Evolutionary conservation across 1,284 basidiomycete species (phyloP).

Genomic region (Ceratobasidium sp.): DNA sequence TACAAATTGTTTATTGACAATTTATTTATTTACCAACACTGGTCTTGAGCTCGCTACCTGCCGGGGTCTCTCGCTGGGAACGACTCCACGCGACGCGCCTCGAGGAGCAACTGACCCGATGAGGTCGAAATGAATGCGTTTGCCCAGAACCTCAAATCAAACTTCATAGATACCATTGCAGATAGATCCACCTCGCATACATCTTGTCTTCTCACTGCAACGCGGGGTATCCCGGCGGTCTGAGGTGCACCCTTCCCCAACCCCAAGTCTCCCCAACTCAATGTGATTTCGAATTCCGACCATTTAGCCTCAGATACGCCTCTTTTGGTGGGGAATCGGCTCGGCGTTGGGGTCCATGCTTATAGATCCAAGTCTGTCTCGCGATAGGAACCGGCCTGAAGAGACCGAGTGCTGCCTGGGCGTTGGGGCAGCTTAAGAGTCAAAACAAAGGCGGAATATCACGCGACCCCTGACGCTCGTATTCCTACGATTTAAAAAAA

Average conservation of each 20-base stretch:
- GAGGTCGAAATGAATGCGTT: constrained; percentile 10
- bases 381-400: neutral
- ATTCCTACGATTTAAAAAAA: no score
- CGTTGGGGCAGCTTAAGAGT: no score
- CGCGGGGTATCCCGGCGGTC: constrained; percentile 13
- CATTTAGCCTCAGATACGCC: neutral
- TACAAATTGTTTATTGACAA: neutral
- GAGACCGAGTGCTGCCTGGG: no score
- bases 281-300: neutral
- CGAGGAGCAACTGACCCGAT: constrained; percentile 39
- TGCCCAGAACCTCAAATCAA: constrained; percentile 31
- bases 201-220: neutral
- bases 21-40: neutral
- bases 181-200: constrained; percentile 1
- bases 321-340: neutral
- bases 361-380: neutral
- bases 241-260: constrained; percentile 6
- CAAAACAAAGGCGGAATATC: no score
- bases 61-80: constrained; percentile 27
- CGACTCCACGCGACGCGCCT: constrained; percentile 35
- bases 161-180: constrained; percentile 2
- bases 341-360: neutral
- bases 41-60: no score
- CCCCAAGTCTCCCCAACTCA: neutral
- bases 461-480: no score